A percentile compares a stretch with the other conserved stretches of the same genome.
Evolutionary conservation across 192 early-diverging fungal species (phyloP).

Genomic region (Coemansia sp.): DNA sequence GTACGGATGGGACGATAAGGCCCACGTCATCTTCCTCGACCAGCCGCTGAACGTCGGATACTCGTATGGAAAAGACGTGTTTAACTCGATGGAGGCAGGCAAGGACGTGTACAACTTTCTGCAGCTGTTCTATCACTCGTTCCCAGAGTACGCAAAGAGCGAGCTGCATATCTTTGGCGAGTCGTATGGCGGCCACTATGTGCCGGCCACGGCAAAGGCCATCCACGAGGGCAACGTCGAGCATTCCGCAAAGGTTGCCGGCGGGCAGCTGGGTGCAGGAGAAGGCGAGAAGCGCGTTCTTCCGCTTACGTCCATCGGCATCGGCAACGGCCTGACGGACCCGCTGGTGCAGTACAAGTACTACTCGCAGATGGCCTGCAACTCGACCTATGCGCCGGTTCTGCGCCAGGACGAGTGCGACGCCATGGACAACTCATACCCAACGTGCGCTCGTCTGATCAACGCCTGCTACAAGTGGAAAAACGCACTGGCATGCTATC

Average conservation of each 20-base stretch:
- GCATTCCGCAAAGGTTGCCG: slow-evolving; percentile 22
- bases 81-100: slow-evolving; percentile 72
- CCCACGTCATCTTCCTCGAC: slow-evolving; percentile 82
- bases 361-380: slow-evolving; percentile 76
- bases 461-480: slow-evolving; percentile 82
- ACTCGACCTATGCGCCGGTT: slow-evolving; percentile 72
- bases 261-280: slow-evolving; percentile 18
- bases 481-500: slow-evolving; percentile 75
- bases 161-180: slow-evolving; percentile 90
- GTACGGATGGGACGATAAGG: slow-evolving; percentile 87
- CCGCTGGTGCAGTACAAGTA: slow-evolving; percentile 85
- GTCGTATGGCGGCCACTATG: slow-evolving; percentile 87
- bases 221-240: slow-evolving; percentile 77
- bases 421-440: slow-evolving; percentile 69
- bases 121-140: slow-evolving; percentile 84
- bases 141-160: slow-evolving; percentile 73
- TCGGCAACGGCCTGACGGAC: slow-evolving; percentile 92
- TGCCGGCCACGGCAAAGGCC: slow-evolving; percentile 82
- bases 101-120: slow-evolving; percentile 89
- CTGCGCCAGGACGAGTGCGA: slow-evolving; percentile 69
- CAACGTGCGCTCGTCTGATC: slow-evolving; percentile 72
- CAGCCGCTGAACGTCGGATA: slow-evolving; percentile 92
- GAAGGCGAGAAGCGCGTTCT: slow-evolving; percentile 57
- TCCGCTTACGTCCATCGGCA: slow-evolving; percentile 71
- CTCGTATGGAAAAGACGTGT: slow-evolving; percentile 74